Percentiles rank a stretch among this genome's conserved stretches.
These are phyloP conservation scores for Fallopia convolvulus DNA, from an alignment of 148 eudicot genomes.

Conservation along the genomic window DNA sequence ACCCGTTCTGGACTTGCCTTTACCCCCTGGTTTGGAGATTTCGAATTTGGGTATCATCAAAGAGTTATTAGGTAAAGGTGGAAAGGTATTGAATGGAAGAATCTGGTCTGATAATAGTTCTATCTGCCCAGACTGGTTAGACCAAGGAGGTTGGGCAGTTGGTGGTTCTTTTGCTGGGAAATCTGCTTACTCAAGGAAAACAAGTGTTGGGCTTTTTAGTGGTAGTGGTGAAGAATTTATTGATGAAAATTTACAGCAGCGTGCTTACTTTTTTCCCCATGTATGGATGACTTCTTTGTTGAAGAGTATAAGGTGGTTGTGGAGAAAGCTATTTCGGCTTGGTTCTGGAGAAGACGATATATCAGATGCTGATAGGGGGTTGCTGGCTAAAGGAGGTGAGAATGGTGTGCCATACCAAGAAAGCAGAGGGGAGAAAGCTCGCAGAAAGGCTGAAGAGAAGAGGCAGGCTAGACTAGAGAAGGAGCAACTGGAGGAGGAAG, in stretches of 20 bases:
- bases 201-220: conserved; percentile 38
- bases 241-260: conserved; percentile 60
- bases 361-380: conserved; percentile 44
- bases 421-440: conserved; percentile 91
- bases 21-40: conserved; percentile 56
- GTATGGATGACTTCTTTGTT: conserved; percentile 44
- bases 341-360: conserved; percentile 54
- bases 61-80: conserved; percentile 84
- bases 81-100: conserved; percentile 73
- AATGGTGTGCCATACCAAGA: conserved; percentile 57
- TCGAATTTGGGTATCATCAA: conserved; percentile 71
- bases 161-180: conserved; percentile 55
- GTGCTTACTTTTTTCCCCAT: conserved; percentile 40
- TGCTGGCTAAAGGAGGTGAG: conserved; percentile 58
- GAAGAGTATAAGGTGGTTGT: conserved; percentile 55
- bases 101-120: conserved; percentile 69
- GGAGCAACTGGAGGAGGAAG: conserved; percentile 90
- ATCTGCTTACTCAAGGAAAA: conserved; percentile 36
- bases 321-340: conserved; percentile 68
- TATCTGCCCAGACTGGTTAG: conserved; percentile 76
- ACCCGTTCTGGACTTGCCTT: conserved; percentile 87
- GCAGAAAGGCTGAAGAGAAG: conserved; percentile 98
- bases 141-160: conserved; percentile 68
- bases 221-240: conserved; percentile 47
- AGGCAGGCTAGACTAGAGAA: conserved; percentile 91